Evolutionary conservation across 208 protist species (phyloP).

Genomic region (Phytomonas serpens): DNA sequence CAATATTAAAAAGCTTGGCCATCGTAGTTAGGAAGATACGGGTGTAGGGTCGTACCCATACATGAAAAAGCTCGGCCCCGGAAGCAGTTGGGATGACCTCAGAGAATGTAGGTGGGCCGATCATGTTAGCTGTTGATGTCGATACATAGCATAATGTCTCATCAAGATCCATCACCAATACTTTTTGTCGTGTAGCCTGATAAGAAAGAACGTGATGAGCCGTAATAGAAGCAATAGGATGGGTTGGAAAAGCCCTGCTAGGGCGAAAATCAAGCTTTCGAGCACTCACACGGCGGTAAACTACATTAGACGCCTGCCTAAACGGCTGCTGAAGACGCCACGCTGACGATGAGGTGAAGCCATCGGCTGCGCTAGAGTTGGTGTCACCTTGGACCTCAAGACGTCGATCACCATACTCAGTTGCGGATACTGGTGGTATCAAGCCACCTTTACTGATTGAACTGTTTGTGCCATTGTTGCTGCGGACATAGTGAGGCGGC

Average conservation of each 20-base stretch:
- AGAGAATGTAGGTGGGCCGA: conserved; percentile 66
- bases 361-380: not conserved
- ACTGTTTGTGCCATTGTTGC: conserved; percentile 10
- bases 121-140: conserved; percentile 53
- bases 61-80: conserved; percentile 78
- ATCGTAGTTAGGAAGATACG: conserved; percentile 61
- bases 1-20: conserved; percentile 75
- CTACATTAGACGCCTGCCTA: conserved; percentile 28
- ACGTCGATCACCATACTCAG: not conserved
- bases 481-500: conserved; percentile 57
- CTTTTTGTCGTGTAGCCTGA: conserved; percentile 80
- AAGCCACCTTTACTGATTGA: conserved; percentile 7
- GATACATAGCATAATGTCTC: conserved; percentile 86
- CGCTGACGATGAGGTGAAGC: not conserved
- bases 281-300: conserved; percentile 67
- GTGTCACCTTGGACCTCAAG: not conserved
- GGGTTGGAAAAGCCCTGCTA: conserved; percentile 23
- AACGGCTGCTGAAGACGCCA: conserved; percentile 5
- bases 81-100: conserved; percentile 79
- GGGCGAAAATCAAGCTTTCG: conserved; percentile 45
- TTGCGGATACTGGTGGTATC: not conserved
- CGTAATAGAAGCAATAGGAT: conserved; percentile 69
- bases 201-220: conserved; percentile 81
- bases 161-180: conserved; percentile 85
- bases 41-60: conserved; percentile 76